Evolutionary conservation across 306 rosid genomes (phyloP).

Genomic region (Malus sylvestris): DNA sequence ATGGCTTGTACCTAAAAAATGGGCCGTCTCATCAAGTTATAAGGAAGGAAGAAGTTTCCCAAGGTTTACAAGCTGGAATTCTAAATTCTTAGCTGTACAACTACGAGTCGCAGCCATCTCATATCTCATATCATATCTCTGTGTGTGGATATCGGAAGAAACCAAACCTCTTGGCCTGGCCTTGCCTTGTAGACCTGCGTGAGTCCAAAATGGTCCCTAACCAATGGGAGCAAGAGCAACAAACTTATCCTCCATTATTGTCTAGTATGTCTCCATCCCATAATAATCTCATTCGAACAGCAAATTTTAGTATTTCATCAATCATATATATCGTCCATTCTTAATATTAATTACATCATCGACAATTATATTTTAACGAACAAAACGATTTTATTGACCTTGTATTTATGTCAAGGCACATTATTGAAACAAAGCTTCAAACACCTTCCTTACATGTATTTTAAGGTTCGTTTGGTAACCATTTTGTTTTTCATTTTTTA

Average conservation of each 20-base stretch:
- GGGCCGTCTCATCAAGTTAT: conserved; percentile 16
- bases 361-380: neutral
- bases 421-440: too few relatives aligned
- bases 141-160: conserved; percentile 16
- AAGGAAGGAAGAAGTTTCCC: neutral
- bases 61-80: conserved; percentile 38
- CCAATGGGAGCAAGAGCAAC: neutral
- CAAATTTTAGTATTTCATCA: neutral
- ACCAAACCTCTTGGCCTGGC: conserved; percentile 1
- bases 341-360: neutral
- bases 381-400: too few relatives aligned
- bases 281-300: neutral
- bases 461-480: too few relatives aligned
- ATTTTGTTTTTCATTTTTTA: too few relatives aligned
- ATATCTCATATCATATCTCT: neutral
- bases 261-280: neutral
- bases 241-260: neutral
- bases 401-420: too few relatives aligned
- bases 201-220: conserved; percentile 35
- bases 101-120: conserved; percentile 21
- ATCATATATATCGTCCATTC: neutral
- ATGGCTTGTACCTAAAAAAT: conserved; percentile 26
- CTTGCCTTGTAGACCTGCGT: neutral
- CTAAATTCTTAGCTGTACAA: conserved; percentile 42
- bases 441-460: too few relatives aligned